A percentile compares a stretch with the other conserved stretches of the same genome.
Conservation (phyloP, 768 basidiomycete species). For the Auriscalpium microsporum region DNA sequence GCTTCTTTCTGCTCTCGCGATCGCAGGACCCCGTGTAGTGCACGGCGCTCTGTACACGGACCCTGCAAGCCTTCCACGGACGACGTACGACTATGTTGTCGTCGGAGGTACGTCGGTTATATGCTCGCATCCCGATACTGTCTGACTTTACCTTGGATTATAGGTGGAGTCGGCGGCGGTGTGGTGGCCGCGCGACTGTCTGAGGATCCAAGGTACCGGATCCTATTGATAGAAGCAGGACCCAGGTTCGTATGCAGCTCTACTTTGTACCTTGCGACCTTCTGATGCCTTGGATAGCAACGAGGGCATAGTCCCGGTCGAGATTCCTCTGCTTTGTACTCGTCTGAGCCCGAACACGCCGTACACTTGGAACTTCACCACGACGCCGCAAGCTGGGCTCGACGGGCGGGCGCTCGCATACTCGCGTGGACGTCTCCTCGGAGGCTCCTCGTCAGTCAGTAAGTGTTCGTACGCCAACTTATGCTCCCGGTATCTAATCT, state of each 20-base stretch:
- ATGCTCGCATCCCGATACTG: not conserved
- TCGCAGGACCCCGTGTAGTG: too few species aligned
- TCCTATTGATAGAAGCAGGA: not conserved
- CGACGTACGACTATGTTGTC: not conserved
- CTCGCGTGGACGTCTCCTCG: not conserved
- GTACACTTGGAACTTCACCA: slow-evolving; percentile 3
- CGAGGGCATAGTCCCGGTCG: not conserved
- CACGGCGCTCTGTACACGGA: not conserved
- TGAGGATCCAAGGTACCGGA: not conserved
- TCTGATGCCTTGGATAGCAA: not conserved
- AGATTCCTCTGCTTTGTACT: not conserved
- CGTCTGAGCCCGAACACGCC: not conserved
- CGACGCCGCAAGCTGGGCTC: not conserved
- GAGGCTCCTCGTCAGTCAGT: slow-evolving; percentile 1
- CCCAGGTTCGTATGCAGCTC: not conserved
- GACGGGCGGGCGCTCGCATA: not conserved
- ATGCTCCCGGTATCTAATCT: not conserved
- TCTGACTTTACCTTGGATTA: not conserved
- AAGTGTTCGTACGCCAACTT: not conserved
- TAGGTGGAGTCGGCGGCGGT: not conserved
- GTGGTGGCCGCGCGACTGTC: not conserved
- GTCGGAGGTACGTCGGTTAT: not conserved
- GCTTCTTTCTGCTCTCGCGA: too few species aligned
- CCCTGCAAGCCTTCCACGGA: not conserved
- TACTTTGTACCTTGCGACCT: not conserved